Evolutionary conservation across 768 basidiomycete species (phyloP).

Genomic region (Suillus bovinus): DNA sequence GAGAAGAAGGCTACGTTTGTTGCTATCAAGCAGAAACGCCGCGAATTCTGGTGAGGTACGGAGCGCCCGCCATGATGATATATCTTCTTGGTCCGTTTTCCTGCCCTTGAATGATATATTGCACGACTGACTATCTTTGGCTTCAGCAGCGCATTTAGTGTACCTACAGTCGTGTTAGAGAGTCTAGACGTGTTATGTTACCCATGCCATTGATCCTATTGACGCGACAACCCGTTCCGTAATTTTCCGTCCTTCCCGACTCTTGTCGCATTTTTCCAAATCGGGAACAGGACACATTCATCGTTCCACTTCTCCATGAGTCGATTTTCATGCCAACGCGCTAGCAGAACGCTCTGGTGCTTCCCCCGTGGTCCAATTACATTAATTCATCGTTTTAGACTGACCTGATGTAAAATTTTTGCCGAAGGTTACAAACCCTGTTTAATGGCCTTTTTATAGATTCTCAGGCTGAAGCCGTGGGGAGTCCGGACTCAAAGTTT

Average conservation of each 20-base stretch:
- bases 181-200: too few species aligned
- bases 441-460: slow-evolving; percentile 1
- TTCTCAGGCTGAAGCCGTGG: neutral
- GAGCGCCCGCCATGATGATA: neutral
- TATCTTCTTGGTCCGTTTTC: slow-evolving; percentile 3
- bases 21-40: slow-evolving; percentile 68
- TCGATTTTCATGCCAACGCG: slow-evolving; percentile 7
- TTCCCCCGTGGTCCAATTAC: slow-evolving; percentile 10
- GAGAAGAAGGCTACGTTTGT: slow-evolving; percentile 61
- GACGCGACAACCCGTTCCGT: slow-evolving; percentile 2
- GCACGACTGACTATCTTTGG: slow-evolving; percentile 3
- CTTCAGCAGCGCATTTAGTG: neutral
- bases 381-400: slow-evolving; percentile 1
- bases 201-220: neutral
- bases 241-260: neutral
- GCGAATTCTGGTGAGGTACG: slow-evolving; percentile 64
- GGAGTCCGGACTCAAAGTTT: neutral
- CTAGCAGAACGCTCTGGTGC: neutral
- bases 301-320: slow-evolving; percentile 10
- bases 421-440: neutral
- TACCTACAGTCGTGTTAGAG: too few species aligned
- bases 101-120: neutral
- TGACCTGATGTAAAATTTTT: neutral
- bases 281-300: neutral
- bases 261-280: neutral